Base-by-base conservation (phyloP, 1,139 yeast species). In the Saccharomycopsis crataegensis region DNA sequence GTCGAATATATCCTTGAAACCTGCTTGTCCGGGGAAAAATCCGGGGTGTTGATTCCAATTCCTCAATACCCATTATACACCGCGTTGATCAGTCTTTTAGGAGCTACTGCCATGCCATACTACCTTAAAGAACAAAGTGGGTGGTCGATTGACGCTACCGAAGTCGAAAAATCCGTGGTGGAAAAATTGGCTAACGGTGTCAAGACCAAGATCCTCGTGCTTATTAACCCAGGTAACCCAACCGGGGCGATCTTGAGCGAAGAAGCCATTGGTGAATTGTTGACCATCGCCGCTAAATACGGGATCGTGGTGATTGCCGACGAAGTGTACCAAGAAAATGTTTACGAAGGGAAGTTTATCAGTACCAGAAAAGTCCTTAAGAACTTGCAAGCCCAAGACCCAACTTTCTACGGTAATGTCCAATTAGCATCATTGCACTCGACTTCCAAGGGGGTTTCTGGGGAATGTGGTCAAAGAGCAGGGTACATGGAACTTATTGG, bases 381-480 rank as follows among this genome's bases (percentile, higher is more conserved):
- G 54, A 78, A 81, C 58, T 70, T 90, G 61, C 82, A 83, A 59
- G 70, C 70, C 52, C 67, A 75, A 42, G 68, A 77, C 59, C 79
- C 80, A 12, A 73, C 74, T 9, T 65, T 70, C 53, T 91, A 82
- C 67, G 77, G 77, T 55, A 75, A 81, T 57, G 94, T 93, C 46
- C 96, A 90, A 65, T 77, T 94, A 59, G 98, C 95, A 1, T 91
- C 98, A 1, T 74, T 93, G 61, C 98, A 93, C 68, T 90, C 98
- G 14, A 90, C 96, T 43, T 91, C 98, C 17, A 93, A 93, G 72
- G 99, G 99, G 67, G 88, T 90, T 64, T 80, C 90, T 62, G 99
- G 99, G 57, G 99, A 93, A 72, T 93, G 99, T 76, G 99, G 99
- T 56, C 99, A 93, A 73, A 83, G 99, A 70, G 99, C 98, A 64